Conservation (phyloP, 345 rosid species). For the Lepidium africanum region DNA sequence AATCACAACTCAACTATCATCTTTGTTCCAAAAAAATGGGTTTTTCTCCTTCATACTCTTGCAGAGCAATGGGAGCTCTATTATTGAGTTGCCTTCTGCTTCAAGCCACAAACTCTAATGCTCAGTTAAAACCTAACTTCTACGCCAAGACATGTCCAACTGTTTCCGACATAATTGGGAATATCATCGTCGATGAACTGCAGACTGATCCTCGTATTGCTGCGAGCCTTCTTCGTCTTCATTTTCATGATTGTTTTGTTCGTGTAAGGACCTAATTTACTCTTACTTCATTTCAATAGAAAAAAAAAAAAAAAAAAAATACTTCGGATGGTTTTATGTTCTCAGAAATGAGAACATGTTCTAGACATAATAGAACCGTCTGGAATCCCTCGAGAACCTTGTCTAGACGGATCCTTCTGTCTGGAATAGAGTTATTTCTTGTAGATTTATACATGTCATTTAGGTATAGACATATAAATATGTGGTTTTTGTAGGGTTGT, state of each 20-base stretch:
- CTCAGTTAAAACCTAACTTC: conserved; percentile 22
- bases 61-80: conserved; percentile 18
- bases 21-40: neutral
- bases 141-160: neutral
- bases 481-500: conserved; percentile 39
- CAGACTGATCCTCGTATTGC: conserved; percentile 21
- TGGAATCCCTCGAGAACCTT: no score
- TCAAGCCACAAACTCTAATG: conserved; percentile 20
- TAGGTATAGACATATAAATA: no score
- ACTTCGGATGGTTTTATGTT: no score
- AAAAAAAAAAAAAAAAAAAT: no score
- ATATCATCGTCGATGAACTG: conserved; percentile 10
- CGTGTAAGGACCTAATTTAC: neutral
- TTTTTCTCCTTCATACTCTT: conserved; percentile 5
- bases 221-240: conserved; percentile 27
- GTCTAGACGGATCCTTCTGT: no score
- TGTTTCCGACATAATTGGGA: conserved; percentile 8
- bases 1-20: neutral
- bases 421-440: no score
- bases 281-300: neutral
- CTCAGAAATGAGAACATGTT: no score
- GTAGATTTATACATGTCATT: no score
- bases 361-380: no score
- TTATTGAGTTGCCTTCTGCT: conserved; percentile 23
- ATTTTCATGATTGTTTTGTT: conserved; percentile 29